phyloP scores from a whole-genome alignment of 176 grass and related monocot genomes.

The Oryza coarctata region DNA sequence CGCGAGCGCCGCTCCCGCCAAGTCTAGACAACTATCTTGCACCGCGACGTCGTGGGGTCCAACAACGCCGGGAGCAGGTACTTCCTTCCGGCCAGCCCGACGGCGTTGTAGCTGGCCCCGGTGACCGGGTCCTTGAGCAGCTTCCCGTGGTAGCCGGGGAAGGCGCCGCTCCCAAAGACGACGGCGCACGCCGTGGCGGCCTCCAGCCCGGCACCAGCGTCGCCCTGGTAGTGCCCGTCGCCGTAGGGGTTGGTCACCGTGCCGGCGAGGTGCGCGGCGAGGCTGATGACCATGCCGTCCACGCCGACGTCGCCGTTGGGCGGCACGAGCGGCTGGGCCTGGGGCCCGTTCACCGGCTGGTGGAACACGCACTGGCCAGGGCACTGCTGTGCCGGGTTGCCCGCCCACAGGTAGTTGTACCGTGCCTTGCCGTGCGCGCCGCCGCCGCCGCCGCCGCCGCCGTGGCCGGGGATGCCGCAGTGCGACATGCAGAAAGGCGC shows the following conservation, averaged over 20 bases:
- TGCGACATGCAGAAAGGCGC: constrained; percentile 62
- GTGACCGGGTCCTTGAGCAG: constrained; percentile 54
- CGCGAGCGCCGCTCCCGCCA: background rate
- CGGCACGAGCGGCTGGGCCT: constrained; percentile 48
- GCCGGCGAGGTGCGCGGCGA: constrained; percentile 69
- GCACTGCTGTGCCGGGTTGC: constrained; percentile 67
- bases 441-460: background rate
- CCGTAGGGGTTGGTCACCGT: constrained; percentile 82
- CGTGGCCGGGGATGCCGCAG: constrained; percentile 63
- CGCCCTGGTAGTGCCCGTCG: constrained; percentile 77
- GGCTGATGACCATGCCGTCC: constrained; percentile 75
- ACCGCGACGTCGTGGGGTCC: constrained; percentile 67
- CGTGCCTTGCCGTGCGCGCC: constrained; percentile 41
- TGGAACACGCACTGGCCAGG: constrained; percentile 84
- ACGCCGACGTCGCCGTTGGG: constrained; percentile 73
- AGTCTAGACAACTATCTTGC: constrained; percentile 62
- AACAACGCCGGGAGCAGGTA: constrained; percentile 85
- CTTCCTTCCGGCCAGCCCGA: constrained; percentile 60
- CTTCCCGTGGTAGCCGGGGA: constrained; percentile 72
- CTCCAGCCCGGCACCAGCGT: constrained; percentile 45
- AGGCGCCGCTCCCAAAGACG: constrained; percentile 70
- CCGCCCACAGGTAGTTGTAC: constrained; percentile 76
- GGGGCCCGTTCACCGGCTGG: constrained; percentile 61
- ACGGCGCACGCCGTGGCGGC: constrained; percentile 76
- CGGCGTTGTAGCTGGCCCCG: constrained; percentile 78